Conservation (phyloP, 768 basidiomycete genomes). For the Erythrobasidium yunnanense region DNA sequence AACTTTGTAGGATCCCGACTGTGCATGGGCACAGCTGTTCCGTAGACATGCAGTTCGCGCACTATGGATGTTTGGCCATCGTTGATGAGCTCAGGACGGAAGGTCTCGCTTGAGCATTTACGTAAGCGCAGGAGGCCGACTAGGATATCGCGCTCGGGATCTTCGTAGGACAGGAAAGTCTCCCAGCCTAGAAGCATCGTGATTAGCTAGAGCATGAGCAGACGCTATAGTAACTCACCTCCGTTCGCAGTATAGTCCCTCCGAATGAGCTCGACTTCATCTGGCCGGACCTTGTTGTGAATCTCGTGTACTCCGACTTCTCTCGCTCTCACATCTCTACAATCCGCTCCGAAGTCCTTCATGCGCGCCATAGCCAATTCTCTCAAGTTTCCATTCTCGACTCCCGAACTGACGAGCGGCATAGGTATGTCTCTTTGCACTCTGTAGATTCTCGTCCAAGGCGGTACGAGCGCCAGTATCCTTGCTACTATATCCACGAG, state of each 20-base stretch:
- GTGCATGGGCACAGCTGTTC: slow-evolving; percentile 93
- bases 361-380: slow-evolving; percentile 92
- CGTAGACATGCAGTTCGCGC: slow-evolving; percentile 91
- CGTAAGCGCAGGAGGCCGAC: slow-evolving; percentile 81
- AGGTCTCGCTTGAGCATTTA: slow-evolving; percentile 95
- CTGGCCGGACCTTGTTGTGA: slow-evolving; percentile 76
- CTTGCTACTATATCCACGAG: slow-evolving; percentile 93
- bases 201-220: background rate
- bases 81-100: slow-evolving; percentile 76
- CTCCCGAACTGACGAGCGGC: slow-evolving; percentile 89
- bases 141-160: slow-evolving; percentile 91
- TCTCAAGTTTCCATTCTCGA: slow-evolving; percentile 93
- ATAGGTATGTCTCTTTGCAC: slow-evolving; percentile 97
- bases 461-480: slow-evolving; percentile 89
- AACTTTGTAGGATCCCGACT: slow-evolving; percentile 85
- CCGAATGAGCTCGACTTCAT: slow-evolving; percentile 85
- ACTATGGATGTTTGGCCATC: slow-evolving; percentile 74
- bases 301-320: slow-evolving; percentile 99
- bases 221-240: slow-evolving; percentile 44
- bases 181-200: slow-evolving; percentile 54
- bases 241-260: slow-evolving; percentile 95
- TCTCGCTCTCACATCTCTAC: slow-evolving; percentile 90
- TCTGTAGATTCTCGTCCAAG: slow-evolving; percentile 96
- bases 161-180: slow-evolving; percentile 97
- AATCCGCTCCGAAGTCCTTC: slow-evolving; percentile 98